Percentiles rank a stretch among this genome's conserved stretches.
phyloP scores from a whole-genome alignment of 306 rosid species.

The Phaseolus lunatus region DNA sequence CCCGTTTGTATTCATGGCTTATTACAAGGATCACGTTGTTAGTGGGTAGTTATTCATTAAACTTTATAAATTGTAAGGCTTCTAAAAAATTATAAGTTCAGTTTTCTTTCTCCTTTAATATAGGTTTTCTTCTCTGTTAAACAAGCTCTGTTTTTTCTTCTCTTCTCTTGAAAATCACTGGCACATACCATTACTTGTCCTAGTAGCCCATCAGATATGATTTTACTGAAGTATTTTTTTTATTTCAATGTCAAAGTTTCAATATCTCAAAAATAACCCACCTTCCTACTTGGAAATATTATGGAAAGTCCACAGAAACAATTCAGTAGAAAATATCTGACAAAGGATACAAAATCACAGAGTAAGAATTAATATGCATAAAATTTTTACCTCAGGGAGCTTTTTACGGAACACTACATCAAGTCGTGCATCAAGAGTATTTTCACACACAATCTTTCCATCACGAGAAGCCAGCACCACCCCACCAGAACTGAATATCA shows the following conservation, averaged over 20 bases:
- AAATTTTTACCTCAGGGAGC: constrained; percentile 86
- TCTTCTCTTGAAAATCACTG: not conserved
- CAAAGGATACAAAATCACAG: constrained; percentile 16
- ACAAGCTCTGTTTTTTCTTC: not conserved
- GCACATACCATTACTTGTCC: constrained; percentile 7
- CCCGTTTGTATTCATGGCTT: no score
- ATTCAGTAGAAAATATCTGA: constrained; percentile 26
- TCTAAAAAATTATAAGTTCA: no score
- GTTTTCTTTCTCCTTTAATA: no score
- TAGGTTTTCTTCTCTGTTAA: not conserved
- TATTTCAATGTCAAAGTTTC: constrained; percentile 25
- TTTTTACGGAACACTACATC: constrained; percentile 92
- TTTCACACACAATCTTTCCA: constrained; percentile 95
- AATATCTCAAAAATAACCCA: constrained; percentile 29
- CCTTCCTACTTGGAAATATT: constrained; percentile 1
- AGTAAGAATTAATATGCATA: constrained; percentile 13
- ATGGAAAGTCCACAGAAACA: not conserved
- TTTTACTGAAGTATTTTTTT: not conserved
- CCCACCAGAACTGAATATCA: constrained; percentile 87
- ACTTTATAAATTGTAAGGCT: no score
- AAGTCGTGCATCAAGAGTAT: constrained; percentile 94
- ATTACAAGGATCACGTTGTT: no score
- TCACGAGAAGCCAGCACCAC: constrained; percentile 97
- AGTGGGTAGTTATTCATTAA: no score
- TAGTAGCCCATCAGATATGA: constrained; percentile 23